phyloP scores from a whole-genome alignment of 1,139 yeast genomes.

The Yamadazyma dushanensis region DNA sequence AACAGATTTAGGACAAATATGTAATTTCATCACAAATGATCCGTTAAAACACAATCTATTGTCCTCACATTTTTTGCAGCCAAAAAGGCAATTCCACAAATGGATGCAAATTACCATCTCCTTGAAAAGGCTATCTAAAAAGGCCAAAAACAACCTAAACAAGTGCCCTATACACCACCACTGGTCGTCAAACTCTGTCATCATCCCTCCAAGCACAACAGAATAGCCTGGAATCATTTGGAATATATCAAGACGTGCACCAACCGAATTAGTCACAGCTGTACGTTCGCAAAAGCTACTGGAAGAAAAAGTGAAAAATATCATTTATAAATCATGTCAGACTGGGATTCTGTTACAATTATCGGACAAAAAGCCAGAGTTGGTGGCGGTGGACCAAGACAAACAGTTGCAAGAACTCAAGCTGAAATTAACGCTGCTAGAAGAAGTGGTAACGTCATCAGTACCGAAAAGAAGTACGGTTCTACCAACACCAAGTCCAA shows the following conservation, averaged over 20 bases:
- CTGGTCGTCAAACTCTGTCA: too few relatives aligned
- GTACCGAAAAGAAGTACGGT: slow-evolving; percentile 91
- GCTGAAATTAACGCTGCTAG: slow-evolving; percentile 90
- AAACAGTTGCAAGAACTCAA: slow-evolving; percentile 74
- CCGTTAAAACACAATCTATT: too few relatives aligned
- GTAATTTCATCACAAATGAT: too few relatives aligned
- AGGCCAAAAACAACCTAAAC: too few relatives aligned
- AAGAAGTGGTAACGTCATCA: slow-evolving; percentile 83
- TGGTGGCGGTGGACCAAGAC: slow-evolving; percentile 88
- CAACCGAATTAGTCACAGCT: slow-evolving; percentile 3
- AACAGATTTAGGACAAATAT: too few relatives aligned
- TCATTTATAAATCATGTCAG: slow-evolving; percentile 40
- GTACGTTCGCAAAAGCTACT: slow-evolving; percentile 1
- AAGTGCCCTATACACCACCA: too few relatives aligned
- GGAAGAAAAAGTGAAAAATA: background rate
- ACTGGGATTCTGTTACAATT: slow-evolving; percentile 88
- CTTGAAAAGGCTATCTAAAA: too few relatives aligned
- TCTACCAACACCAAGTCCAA: slow-evolving; percentile 63
- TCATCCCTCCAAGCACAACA: too few relatives aligned
- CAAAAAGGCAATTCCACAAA: too few relatives aligned
- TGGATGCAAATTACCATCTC: too few relatives aligned
- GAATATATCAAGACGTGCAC: slow-evolving; percentile 5
- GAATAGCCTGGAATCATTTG: background rate
- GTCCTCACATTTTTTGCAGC: too few relatives aligned
- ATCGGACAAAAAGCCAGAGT: slow-evolving; percentile 88